Conservation (phyloP, 345 rosid species). For the Arabidopsis thaliana region DNA sequence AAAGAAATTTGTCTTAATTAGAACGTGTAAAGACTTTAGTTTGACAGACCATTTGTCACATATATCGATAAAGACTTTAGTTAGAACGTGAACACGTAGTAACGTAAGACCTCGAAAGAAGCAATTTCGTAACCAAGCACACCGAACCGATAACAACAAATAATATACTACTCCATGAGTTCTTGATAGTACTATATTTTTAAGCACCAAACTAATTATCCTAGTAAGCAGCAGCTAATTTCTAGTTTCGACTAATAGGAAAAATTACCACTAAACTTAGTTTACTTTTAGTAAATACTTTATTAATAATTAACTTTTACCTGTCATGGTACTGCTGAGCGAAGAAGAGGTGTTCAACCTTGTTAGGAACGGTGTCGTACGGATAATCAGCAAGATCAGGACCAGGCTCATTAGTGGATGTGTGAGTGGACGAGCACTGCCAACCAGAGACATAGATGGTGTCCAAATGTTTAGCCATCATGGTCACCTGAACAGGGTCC, state of each 20-base stretch:
- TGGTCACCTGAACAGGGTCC: conserved; percentile 93
- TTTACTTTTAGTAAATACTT: not conserved
- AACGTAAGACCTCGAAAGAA: conserved; percentile 17
- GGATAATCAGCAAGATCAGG: conserved; percentile 99
- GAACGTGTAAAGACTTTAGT: conserved; percentile 24
- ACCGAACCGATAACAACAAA: conserved; percentile 32
- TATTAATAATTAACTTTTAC: conserved; percentile 5
- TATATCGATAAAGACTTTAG: no score
- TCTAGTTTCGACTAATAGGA: not conserved
- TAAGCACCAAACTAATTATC: not conserved
- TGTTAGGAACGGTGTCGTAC: conserved; percentile 92
- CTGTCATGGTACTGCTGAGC: conserved; percentile 95
- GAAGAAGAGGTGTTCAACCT: conserved; percentile 90
- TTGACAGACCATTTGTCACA: conserved; percentile 24
- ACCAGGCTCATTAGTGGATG: conserved; percentile 89
- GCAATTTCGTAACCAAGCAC: conserved; percentile 1
- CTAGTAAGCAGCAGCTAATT: conserved; percentile 12
- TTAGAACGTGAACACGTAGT: conserved; percentile 15
- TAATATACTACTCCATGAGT: conserved; percentile 2
- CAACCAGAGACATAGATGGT: conserved; percentile 93
- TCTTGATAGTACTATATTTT: not conserved
- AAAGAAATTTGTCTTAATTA: not conserved
- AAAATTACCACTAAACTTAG: not conserved
- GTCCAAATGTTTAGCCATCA: conserved; percentile 97
- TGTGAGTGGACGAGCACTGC: conserved; percentile 99